Conservation (phyloP, 176 grass and related monocot genomes). For the Paspalum notatum region DNA sequence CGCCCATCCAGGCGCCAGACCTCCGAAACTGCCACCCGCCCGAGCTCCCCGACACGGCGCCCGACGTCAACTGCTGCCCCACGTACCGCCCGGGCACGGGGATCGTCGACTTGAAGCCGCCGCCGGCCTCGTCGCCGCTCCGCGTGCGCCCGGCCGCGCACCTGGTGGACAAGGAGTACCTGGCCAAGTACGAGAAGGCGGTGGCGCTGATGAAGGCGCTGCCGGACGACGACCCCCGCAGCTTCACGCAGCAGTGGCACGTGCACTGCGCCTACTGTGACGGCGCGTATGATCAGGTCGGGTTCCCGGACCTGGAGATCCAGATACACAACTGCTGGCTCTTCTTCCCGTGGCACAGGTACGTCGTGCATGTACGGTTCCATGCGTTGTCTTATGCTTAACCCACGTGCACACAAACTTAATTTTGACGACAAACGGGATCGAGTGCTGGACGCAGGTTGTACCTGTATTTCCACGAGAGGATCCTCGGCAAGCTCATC, state of each 20-base stretch:
- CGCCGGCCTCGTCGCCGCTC: constrained; percentile 34
- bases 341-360: constrained; percentile 88
- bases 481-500: constrained; percentile 75
- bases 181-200: constrained; percentile 65
- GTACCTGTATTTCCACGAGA: constrained; percentile 73
- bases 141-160: constrained; percentile 77
- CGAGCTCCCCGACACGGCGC: constrained; percentile 29
- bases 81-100: constrained; percentile 2
- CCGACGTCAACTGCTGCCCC: constrained; percentile 56
- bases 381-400: too few relatives aligned
- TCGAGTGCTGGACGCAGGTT: constrained; percentile 11
- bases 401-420: too few relatives aligned
- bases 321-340: constrained; percentile 70
- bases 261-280: constrained; percentile 70
- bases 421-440: too few relatives aligned
- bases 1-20: constrained; percentile 63
- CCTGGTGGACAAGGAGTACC: constrained; percentile 39
- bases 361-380: not conserved
- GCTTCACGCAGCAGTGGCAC: constrained; percentile 70
- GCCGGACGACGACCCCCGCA: constrained; percentile 74
- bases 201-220: constrained; percentile 69
- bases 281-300: constrained; percentile 61
- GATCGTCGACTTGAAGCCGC: constrained; percentile 56
- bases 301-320: constrained; percentile 53
- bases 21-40: constrained; percentile 41